phyloP scores from a whole-genome alignment of 2,329 filamentous ascomycete genomes.

The Colletotrichum sp. region DNA sequence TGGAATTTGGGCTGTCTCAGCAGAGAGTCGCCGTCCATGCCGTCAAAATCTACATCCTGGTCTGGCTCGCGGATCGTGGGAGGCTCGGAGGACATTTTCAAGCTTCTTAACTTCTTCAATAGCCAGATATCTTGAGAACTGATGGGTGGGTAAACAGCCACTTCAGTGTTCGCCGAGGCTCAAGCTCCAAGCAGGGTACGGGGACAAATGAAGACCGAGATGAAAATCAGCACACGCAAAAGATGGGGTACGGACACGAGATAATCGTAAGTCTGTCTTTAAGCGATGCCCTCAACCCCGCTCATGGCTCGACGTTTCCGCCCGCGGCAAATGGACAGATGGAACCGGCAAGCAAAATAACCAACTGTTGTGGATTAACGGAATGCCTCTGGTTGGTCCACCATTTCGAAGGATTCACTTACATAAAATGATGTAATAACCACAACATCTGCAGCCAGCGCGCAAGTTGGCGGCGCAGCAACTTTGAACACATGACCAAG shows the following conservation, averaged over 20 bases:
- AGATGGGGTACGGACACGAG: not conserved
- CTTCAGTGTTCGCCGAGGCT: not conserved
- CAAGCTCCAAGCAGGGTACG: not conserved
- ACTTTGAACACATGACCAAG: not conserved
- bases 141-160: accelerated
- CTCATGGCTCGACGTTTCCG: not conserved
- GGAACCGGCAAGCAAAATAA: not conserved
- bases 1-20: not conserved
- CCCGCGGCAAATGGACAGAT: not conserved
- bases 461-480: not conserved
- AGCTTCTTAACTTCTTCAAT: not conserved
- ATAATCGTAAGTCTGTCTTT: not conserved
- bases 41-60: not conserved
- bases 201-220: not conserved
- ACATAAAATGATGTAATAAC: constrained; percentile 10
- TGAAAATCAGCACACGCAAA: not conserved
- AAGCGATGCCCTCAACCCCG: not conserved
- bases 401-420: not conserved
- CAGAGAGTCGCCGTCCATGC: not conserved
- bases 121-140: not conserved
- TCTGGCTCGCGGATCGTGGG: not conserved
- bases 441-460: not conserved
- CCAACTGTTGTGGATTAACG: not conserved
- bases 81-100: not conserved
- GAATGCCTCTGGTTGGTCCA: not conserved